Conservation (phyloP, 495 filamentous ascomycete species). For the Mycothermus thermophilus region DNA sequence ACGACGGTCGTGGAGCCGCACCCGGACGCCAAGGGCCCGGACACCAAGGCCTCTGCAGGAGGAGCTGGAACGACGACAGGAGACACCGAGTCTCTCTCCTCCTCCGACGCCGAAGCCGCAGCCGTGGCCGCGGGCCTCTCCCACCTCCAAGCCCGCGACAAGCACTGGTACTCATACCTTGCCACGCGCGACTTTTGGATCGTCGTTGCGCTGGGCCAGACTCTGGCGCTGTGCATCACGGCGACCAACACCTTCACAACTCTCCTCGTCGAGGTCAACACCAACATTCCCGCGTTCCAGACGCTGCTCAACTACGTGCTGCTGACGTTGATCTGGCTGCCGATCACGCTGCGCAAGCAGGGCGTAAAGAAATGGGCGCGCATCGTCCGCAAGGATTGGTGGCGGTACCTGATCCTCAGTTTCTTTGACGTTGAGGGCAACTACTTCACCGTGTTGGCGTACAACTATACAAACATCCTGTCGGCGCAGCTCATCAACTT, state of each 20-base stretch:
- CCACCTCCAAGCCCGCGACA: slow-evolving; percentile 34
- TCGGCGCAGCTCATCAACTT: slow-evolving; percentile 95
- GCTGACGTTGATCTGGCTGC: slow-evolving; percentile 69
- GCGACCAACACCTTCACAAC: slow-evolving; percentile 76
- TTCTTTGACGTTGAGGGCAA: slow-evolving; percentile 95
- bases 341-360: slow-evolving; percentile 68
- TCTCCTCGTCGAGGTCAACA: slow-evolving; percentile 52
- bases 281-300: slow-evolving; percentile 92
- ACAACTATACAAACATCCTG: slow-evolving; percentile 80
- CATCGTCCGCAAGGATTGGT: slow-evolving; percentile 56
- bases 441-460: slow-evolving; percentile 92
- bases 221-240: slow-evolving; percentile 78
- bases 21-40: slow-evolving; percentile 22
- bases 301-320: slow-evolving; percentile 87
- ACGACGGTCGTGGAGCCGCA: slow-evolving; percentile 23
- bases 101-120: slow-evolving; percentile 5
- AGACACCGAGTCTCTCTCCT: slow-evolving; percentile 1
- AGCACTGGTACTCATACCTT: slow-evolving; percentile 65
- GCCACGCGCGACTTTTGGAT: slow-evolving; percentile 77
- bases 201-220: slow-evolving; percentile 68
- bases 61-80: too few relatives aligned
- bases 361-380: slow-evolving; percentile 56
- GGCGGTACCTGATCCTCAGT: slow-evolving; percentile 86
- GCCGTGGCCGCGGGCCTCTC: slow-evolving; percentile 26
- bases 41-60: slow-evolving; percentile 7